Evolutionary conservation across 2,329 filamentous ascomycete species (phyloP), one percentile per base, ranked within the genome.

Genomic region (Talaromyces amestolkiae): DNA sequence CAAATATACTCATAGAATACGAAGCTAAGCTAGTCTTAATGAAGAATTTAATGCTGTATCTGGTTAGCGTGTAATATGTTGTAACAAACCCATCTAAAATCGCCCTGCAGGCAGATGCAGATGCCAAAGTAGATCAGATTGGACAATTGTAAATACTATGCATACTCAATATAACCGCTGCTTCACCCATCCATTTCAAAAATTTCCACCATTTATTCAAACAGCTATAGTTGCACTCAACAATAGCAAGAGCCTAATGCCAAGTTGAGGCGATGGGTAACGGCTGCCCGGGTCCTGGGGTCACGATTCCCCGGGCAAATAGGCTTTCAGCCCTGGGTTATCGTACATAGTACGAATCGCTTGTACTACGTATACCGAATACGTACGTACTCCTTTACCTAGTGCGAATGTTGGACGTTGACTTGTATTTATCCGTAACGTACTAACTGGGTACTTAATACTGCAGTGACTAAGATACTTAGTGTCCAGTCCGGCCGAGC

Each of bases 321-420:
- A 33, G 49, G 49, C 49, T 53, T 33, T 53, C 49, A 53, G 49
- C 49, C 49, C 49, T 53, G 49, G 49, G 49, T n/a, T 53, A 53
- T 53, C 27, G 49, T n/a, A 53, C 49, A 27, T 53, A 31, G 3
- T 27, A 6, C 37, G 37, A 19, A 4, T 33, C 17, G 17, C 22
- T 37, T 15, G 53, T 37, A 22, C 31, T 13, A 22, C 47, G 15
- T 51, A n/a, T 22, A 22, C n/a, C 17, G n/a, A 45, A 45, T 47
- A 47, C 19, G 10, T 22, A 24, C 19, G 10, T 22, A 22, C 19
- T 24, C 19, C 43, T 45, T 45, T 19, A 19, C 43, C 43, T 10
- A 15, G 45, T 39, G 17, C n/a, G 53, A 22, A 41, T 58, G 24
- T 59, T 45, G 22, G 19, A n/a, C 3, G 39, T 59, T 43, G 4